These are phyloP conservation scores for Mallotus japonicus DNA, from an alignment of 441 rosid species.

Conservation along the genomic window DNA sequence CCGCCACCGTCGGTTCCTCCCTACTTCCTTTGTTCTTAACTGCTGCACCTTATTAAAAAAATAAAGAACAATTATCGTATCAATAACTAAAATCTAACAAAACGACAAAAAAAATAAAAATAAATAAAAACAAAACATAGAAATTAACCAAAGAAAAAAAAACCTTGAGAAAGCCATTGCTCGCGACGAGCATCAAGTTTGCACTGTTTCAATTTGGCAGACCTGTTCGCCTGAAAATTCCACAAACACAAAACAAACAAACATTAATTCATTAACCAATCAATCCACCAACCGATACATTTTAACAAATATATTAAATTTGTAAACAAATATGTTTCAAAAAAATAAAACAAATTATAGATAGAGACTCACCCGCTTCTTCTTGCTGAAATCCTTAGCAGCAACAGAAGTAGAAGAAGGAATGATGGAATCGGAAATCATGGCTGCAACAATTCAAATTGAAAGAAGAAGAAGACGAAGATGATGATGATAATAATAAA, in stretches of 20 bases:
- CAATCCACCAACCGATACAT: neutral
- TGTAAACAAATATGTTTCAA: no score
- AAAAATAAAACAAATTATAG: neutral
- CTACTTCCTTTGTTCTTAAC: constrained; percentile 48
- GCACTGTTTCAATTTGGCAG: constrained; percentile 94
- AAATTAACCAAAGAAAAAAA: neutral
- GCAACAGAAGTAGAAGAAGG: constrained; percentile 42
- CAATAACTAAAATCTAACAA: constrained; percentile 3
- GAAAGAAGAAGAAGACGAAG: neutral
- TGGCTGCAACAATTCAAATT: constrained; percentile 26
- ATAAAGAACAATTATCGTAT: constrained; percentile 13
- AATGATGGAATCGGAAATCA: constrained; percentile 71
- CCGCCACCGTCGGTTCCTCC: constrained; percentile 31
- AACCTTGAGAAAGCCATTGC: constrained; percentile 98
- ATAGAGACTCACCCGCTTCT: constrained; percentile 58
- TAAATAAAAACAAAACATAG: neutral
- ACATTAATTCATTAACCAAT: neutral
- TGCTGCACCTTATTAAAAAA: constrained; percentile 41
- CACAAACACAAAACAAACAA: constrained; percentile 2
- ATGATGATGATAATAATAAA: constrained; percentile 6
- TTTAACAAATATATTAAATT: no score
- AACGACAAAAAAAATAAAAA: neutral
- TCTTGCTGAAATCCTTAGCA: constrained; percentile 58
- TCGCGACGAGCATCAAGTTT: constrained; percentile 92
- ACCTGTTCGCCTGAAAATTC: constrained; percentile 63